Evolutionary conservation across 495 filamentous ascomycete genomes (phyloP).

Genomic region (Tuber brumale): DNA sequence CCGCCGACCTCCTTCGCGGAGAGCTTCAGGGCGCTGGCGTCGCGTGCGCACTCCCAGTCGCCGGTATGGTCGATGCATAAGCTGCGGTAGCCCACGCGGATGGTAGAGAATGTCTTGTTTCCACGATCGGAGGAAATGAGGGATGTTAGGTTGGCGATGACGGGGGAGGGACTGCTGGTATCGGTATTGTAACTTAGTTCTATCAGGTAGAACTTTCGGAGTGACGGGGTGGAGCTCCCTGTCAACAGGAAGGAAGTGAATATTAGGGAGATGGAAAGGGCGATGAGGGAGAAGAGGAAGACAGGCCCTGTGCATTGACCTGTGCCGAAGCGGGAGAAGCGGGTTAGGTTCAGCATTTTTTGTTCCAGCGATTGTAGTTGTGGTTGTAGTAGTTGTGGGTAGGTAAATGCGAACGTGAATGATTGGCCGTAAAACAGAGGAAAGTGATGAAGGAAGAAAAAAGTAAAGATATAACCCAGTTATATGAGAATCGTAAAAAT

Average conservation of each 20-base stretch:
- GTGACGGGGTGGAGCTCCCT: slow-evolving; percentile 20
- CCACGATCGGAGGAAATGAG: slow-evolving; percentile 20
- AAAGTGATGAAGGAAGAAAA: slow-evolving; percentile 3
- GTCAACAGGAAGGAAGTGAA: slow-evolving; percentile 44
- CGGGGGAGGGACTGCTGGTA: slow-evolving; percentile 12
- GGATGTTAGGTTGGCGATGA: slow-evolving; percentile 24
- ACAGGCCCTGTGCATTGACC: slow-evolving; percentile 31
- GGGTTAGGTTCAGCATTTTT: slow-evolving; percentile 26
- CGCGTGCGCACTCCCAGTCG: slow-evolving; percentile 29
- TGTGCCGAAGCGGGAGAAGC: slow-evolving; percentile 24
- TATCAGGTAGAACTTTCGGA: slow-evolving; percentile 39
- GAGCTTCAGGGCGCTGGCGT: slow-evolving; percentile 11
- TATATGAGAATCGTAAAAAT: slow-evolving; percentile 12
- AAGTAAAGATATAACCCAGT: slow-evolving; percentile 17
- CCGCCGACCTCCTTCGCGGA: slow-evolving; percentile 21
- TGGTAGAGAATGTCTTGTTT: slow-evolving; percentile 16
- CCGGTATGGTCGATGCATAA: slow-evolving; percentile 30
- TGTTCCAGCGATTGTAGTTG: background rate
- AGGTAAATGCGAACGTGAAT: background rate
- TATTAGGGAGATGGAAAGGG: slow-evolving; percentile 41
- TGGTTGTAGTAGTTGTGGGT: background rate
- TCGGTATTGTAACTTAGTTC: slow-evolving; percentile 27
- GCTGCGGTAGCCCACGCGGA: slow-evolving; percentile 38
- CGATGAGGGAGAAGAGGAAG: slow-evolving; percentile 26
- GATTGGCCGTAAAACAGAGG: background rate